These are phyloP conservation scores for Ramularia collo-cygni DNA, from an alignment of 2,329 filamentous ascomycete species.

Conservation along the genomic window DNA sequence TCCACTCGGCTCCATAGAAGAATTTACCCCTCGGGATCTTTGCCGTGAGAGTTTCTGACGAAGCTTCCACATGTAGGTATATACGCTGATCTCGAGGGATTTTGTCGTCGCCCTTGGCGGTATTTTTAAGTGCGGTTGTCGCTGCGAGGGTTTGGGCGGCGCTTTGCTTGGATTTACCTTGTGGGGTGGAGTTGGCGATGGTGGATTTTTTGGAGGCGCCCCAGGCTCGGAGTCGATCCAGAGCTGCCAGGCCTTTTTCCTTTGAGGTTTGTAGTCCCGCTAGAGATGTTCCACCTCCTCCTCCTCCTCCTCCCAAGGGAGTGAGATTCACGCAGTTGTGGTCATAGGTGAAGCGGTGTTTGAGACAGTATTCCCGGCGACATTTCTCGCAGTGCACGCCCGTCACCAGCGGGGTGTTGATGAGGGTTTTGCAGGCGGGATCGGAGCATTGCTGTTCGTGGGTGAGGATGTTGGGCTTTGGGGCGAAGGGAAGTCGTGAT, in stretches of 20 bases:
- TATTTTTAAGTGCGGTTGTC: constrained; percentile 72
- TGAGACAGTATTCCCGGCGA: constrained; percentile 68
- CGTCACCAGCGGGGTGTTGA: constrained; percentile 61
- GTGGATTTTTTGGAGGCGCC: constrained; percentile 56
- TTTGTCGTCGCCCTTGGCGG: constrained; percentile 83
- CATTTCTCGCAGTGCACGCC: constrained; percentile 66
- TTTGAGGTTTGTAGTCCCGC: constrained; percentile 45
- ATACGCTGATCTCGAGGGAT: constrained; percentile 75
- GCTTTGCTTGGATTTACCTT: constrained; percentile 47
- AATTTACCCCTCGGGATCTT: constrained; percentile 63
- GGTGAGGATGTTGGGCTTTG: constrained; percentile 51
- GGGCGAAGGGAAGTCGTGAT: constrained; percentile 23
- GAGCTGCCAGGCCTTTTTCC: constrained; percentile 64
- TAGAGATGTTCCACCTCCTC: too few relatives aligned
- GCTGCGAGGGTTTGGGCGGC: constrained; percentile 60
- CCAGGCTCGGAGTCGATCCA: constrained; percentile 75
- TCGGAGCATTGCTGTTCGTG: constrained; percentile 64
- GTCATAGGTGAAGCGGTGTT: constrained; percentile 69
- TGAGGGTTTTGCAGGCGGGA: constrained; percentile 59
- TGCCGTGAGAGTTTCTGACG: constrained; percentile 73
- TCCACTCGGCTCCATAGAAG: constrained; percentile 63
- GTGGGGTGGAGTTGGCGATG: constrained; percentile 40
- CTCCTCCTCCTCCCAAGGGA: constrained; percentile 48
- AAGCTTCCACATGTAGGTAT: constrained; percentile 85
- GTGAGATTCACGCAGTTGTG: constrained; percentile 75